Conservation (phyloP, 495 filamentous ascomycete species). For the Neurospora sp. region DNA sequence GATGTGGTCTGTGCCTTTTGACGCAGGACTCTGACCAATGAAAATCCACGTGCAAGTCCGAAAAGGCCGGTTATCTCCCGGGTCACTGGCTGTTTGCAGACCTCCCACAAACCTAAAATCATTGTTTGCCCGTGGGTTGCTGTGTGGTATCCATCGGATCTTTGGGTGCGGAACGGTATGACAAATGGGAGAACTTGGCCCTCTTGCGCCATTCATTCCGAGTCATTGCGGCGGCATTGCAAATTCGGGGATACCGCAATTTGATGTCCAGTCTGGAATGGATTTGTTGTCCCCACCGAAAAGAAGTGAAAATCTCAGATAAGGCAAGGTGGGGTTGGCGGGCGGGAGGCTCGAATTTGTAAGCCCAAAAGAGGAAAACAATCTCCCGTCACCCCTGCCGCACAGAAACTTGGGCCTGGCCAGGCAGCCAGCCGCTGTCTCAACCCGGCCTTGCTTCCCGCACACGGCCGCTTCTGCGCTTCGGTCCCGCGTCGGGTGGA, state of each 20-base stretch:
- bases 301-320: background rate
- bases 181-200: background rate
- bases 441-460: background rate
- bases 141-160: background rate
- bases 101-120: background rate
- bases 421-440: background rate
- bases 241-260: background rate
- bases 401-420: background rate
- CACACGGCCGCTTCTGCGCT: background rate
- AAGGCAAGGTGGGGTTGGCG: background rate
- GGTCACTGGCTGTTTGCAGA: background rate
- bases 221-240: background rate
- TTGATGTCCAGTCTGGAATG: background rate
- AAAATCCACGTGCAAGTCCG: background rate
- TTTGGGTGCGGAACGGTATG: background rate
- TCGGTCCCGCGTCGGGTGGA: background rate
- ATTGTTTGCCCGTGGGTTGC: background rate
- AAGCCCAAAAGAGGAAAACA: background rate
- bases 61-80: background rate
- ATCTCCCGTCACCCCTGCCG: background rate
- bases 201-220: background rate
- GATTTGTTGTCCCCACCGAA: no score
- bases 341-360: background rate
- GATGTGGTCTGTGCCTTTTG: background rate
- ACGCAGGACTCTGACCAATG: background rate